These are phyloP conservation scores for Sporopachydermia cereana DNA, from an alignment of 1,139 yeast species.

Conservation along the genomic window DNA sequence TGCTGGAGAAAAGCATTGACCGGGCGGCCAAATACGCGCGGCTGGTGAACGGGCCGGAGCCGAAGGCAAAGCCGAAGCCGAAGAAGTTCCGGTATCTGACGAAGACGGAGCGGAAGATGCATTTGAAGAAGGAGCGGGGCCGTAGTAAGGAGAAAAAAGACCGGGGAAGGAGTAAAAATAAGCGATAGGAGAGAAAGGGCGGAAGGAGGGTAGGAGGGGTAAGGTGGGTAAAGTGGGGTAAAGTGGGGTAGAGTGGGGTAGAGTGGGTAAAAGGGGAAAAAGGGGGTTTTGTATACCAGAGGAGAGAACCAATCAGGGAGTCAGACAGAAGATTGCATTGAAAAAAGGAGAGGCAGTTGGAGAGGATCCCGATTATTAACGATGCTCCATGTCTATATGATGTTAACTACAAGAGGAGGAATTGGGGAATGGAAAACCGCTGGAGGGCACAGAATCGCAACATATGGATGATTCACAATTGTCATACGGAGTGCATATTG, in stretches of 20 bases:
- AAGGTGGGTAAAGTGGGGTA: conserved; percentile 7
- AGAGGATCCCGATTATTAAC: too few relatives aligned
- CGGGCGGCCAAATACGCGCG: conserved; percentile 68
- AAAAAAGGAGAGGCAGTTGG: too few relatives aligned
- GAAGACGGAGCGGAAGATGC: conserved; percentile 62
- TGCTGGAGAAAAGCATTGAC: conserved; percentile 51
- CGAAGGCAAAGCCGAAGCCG: conserved; percentile 37
- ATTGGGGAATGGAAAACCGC: too few relatives aligned
- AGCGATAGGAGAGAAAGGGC: conserved; percentile 6
- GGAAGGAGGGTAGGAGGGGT: conserved; percentile 13
- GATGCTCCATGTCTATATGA: too few relatives aligned
- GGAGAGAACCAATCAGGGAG: too few relatives aligned
- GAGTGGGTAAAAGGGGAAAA: conserved; percentile 1
- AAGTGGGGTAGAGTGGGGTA: conserved; percentile 8
- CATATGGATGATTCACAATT: too few relatives aligned
- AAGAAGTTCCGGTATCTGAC: conserved; percentile 83
- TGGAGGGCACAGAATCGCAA: too few relatives aligned
- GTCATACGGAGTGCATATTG: too few relatives aligned
- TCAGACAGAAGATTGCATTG: too few relatives aligned
- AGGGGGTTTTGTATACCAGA: background rate
- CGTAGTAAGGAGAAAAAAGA: conserved; percentile 19
- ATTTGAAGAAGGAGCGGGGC: conserved; percentile 44
- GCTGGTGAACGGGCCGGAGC: conserved; percentile 36
- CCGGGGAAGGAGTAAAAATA: conserved; percentile 17
- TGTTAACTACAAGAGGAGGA: too few relatives aligned